Percentiles rank a stretch among this genome's conserved stretches.
Conservation (phyloP, 2,329 filamentous ascomycete species). For the Colletotrichum sp. region DNA sequence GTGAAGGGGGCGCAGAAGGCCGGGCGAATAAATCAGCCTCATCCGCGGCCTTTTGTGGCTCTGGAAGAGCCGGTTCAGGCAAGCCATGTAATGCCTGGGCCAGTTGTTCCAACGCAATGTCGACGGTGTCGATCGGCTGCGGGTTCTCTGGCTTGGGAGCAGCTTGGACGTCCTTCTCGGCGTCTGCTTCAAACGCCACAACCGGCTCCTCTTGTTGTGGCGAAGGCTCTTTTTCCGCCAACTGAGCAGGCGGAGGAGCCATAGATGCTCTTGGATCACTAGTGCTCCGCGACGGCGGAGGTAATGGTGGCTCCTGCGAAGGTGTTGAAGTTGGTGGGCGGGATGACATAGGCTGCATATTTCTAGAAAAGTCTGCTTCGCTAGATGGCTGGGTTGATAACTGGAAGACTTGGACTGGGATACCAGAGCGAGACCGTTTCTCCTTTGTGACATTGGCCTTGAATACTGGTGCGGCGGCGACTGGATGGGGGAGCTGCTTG, state of each 20-base stretch:
- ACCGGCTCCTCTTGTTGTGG: constrained; percentile 24
- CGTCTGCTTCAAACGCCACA: constrained; percentile 19
- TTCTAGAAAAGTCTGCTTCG: constrained; percentile 1
- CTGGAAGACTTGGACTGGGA: constrained; percentile 50
- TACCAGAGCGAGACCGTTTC: constrained; percentile 28
- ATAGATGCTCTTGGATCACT: neutral
- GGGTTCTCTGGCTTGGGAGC: constrained; percentile 5
- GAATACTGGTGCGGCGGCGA: constrained; percentile 29
- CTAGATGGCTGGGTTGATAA: constrained; percentile 25
- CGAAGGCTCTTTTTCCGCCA: constrained; percentile 23
- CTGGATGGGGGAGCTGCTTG: constrained; percentile 42
- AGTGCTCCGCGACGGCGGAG: neutral
- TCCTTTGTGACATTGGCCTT: constrained; percentile 37
- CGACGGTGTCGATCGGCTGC: neutral
- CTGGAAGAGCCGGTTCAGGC: neutral
- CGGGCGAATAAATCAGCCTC: neutral
- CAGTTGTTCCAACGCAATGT: neutral
- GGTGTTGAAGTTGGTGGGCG: neutral
- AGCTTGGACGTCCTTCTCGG: neutral
- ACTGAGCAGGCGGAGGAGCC: neutral
- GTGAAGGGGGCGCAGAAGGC: neutral
- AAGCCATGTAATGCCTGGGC: neutral
- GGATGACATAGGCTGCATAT: neutral
- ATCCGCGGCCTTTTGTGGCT: neutral
- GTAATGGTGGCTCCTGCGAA: neutral